Conservation (phyloP, 495 filamentous ascomycete species). For the Penicillium lividum region DNA sequence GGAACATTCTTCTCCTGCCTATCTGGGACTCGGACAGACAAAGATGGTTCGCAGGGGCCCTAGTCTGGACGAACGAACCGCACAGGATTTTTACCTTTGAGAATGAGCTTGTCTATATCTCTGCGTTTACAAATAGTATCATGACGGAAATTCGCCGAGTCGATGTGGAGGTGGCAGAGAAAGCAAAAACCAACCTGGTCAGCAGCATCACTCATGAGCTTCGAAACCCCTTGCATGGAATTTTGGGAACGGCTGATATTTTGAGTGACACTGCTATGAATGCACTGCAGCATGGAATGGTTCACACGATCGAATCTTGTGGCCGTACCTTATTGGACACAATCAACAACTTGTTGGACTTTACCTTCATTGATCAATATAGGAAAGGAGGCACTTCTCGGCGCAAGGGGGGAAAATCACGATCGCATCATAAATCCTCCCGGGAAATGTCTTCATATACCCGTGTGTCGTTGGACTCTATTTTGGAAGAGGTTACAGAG, state of each 20-base stretch:
- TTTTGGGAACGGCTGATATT: conserved; percentile 63
- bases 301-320: conserved; percentile 66
- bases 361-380: conserved; percentile 37
- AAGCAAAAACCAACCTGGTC: conserved; percentile 65
- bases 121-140: conserved; percentile 59
- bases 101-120: conserved; percentile 51
- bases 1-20: conserved; percentile 38
- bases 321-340: conserved; percentile 68
- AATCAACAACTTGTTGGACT: conserved; percentile 65
- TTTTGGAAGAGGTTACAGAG: conserved; percentile 62
- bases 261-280: conserved; percentile 57
- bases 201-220: conserved; percentile 72
- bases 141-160: conserved; percentile 63
- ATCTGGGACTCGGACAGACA: conserved; percentile 61
- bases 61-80: conserved; percentile 55
- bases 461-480: conserved; percentile 43
- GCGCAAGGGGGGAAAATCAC: conserved; percentile 49
- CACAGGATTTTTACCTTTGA: conserved; percentile 38
- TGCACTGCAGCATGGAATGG: conserved; percentile 55
- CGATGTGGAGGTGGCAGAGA: conserved; percentile 47
- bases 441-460: conserved; percentile 17
- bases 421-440: conserved; percentile 42
- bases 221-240: conserved; percentile 66
- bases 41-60: conserved; percentile 60
- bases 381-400: conserved; percentile 47